phyloP scores from a whole-genome alignment of 805 yeast species.

The Yarrowia divulgata region DNA sequence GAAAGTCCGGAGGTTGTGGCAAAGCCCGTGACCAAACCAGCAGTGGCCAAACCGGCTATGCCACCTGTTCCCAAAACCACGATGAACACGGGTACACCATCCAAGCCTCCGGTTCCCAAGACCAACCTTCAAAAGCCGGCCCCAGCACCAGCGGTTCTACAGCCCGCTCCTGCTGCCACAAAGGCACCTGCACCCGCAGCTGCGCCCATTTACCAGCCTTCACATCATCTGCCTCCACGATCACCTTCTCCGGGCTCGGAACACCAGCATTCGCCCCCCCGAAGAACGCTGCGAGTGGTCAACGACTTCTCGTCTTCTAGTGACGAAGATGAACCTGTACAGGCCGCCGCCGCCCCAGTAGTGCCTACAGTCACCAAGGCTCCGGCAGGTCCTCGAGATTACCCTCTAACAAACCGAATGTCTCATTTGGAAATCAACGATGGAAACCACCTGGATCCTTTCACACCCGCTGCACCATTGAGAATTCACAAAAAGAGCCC shows the following conservation, averaged over 20 bases:
- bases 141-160: background rate
- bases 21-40: background rate
- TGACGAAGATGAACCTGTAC: constrained; percentile 27
- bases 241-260: constrained; percentile 9
- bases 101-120: constrained; percentile 15
- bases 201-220: constrained; percentile 25
- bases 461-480: constrained; percentile 24
- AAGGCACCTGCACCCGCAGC: background rate
- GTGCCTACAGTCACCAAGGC: constrained; percentile 23
- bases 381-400: constrained; percentile 27
- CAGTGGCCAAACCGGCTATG: constrained; percentile 7
- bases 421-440: constrained; percentile 22
- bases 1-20: constrained; percentile 3
- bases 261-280: constrained; percentile 19
- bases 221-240: constrained; percentile 23
- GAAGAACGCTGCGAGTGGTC: constrained; percentile 31
- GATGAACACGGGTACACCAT: background rate
- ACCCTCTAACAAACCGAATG: constrained; percentile 27
- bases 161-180: background rate
- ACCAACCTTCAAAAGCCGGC: constrained; percentile 18
- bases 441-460: constrained; percentile 23
- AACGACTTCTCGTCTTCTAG: constrained; percentile 33
- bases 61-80: constrained; percentile 13
- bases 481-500: constrained; percentile 25
- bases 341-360: background rate